A percentile compares a stretch with the other conserved stretches of the same genome.
Conservation (phyloP, 192 early-diverging fungal species). For the Diversispora epigaea region DNA sequence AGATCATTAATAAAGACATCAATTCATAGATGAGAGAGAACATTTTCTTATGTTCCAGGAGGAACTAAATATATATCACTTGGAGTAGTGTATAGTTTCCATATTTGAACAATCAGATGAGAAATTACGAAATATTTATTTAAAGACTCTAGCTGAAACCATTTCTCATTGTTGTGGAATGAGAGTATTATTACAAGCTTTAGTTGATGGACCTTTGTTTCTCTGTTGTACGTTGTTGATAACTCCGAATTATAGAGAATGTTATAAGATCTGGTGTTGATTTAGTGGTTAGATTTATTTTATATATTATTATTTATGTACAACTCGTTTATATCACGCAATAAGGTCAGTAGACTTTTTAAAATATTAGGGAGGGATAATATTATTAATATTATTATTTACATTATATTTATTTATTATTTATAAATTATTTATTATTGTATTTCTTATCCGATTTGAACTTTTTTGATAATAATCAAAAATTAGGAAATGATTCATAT, state of each 20-base stretch:
- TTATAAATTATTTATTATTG: conserved; percentile 39
- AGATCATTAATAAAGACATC: conserved; percentile 51
- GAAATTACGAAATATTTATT: conserved; percentile 65
- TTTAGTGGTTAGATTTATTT: conserved; percentile 55
- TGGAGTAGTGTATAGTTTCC: conserved; percentile 64
- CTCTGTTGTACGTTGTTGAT: conserved; percentile 74
- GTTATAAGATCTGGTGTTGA: conserved; percentile 74
- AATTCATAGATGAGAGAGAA: conserved; percentile 71
- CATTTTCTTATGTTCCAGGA: conserved; percentile 64
- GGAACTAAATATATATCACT: conserved; percentile 62
- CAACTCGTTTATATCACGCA: too few relatives aligned
- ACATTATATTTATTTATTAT: background rate
- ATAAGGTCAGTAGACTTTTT: too few relatives aligned
- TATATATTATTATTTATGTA: background rate
- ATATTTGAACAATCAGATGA: conserved; percentile 79
- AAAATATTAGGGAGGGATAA: too few relatives aligned
- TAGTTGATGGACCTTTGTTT: conserved; percentile 64
- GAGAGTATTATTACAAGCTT: conserved; percentile 61
- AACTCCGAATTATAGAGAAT: conserved; percentile 61
- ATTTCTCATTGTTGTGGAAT: conserved; percentile 67
- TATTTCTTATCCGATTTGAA: conserved; percentile 15
- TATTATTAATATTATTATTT: background rate
- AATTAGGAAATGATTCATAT: conserved; percentile 76
- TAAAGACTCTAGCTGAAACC: conserved; percentile 80
- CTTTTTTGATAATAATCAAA: background rate